Evolutionary conservation across 2,329 filamentous ascomycete species (phyloP).

Genomic region (Hypoxylon sp.): DNA sequence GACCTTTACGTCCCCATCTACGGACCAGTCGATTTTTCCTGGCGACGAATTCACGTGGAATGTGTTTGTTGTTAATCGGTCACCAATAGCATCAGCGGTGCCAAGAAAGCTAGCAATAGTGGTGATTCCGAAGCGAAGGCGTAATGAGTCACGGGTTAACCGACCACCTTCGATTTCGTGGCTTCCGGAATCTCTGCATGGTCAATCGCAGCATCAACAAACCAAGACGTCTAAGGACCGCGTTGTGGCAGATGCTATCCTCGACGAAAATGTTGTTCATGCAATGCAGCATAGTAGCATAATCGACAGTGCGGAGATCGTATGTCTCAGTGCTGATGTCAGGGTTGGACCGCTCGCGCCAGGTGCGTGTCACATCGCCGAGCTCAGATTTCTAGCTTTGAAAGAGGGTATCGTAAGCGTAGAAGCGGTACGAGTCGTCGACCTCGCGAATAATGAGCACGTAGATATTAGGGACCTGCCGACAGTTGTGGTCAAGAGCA

Average conservation of each 20-base stretch:
- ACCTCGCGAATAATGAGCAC: conserved; percentile 77
- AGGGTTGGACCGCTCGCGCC: conserved; percentile 77
- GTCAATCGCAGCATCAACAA: conserved; percentile 26
- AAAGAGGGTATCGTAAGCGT: conserved; percentile 72
- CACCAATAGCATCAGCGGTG: conserved; percentile 50
- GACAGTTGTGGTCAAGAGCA: conserved; percentile 64
- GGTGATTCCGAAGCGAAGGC: conserved; percentile 70
- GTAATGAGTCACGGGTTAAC: conserved; percentile 62
- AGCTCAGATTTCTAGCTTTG: conserved; percentile 76
- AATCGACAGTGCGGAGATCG: conserved; percentile 70
- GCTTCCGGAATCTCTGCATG: conserved; percentile 30
- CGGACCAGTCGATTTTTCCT: conserved; percentile 59
- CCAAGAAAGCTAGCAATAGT: conserved; percentile 75
- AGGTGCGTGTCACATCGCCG: conserved; percentile 76
- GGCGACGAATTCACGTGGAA: conserved; percentile 76
- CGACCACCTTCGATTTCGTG: conserved; percentile 64
- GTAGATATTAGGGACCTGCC: conserved; percentile 80
- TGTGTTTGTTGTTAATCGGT: conserved; percentile 79
- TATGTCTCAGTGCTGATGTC: conserved; percentile 79
- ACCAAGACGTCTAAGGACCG: conserved; percentile 38
- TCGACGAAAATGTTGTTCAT: conserved; percentile 76
- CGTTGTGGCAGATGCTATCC: conserved; percentile 69
- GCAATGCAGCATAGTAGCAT: conserved; percentile 73
- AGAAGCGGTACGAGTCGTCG: conserved; percentile 76
- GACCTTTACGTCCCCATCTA: conserved; percentile 71